Evolutionary conservation across 2,329 filamentous ascomycete genomes (phyloP), one percentile per base, ranked within the genome.

Genomic region (Cladorrhinum sp.): DNA sequence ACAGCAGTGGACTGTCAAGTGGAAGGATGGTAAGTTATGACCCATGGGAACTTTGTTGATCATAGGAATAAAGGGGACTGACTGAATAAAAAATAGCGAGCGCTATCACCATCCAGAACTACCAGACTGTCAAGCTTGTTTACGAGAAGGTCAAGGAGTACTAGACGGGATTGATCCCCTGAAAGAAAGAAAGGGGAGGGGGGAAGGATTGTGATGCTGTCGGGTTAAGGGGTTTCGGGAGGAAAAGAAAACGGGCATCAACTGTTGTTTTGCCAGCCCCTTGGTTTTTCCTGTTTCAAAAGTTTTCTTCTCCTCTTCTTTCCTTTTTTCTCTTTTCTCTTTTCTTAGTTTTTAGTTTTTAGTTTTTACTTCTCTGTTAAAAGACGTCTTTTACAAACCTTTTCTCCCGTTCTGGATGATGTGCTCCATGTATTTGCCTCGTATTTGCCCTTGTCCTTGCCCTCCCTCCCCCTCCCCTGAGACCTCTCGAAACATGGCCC

Each of bases 21-120:
- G 75, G 74, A 73, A 73, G 48, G 72, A 73, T 63, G 72, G 75
- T 75, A 59, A 66, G 75, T 69, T 39, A n/a, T n/a, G n/a, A n/a
- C n/a, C n/a, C n/a, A n/a, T n/a, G n/a, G n/a, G n/a, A n/a, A n/a
- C n/a, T n/a, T n/a, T n/a, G n/a, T n/a, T n/a, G n/a, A n/a, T n/a
- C n/a, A n/a, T n/a, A n/a, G n/a, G n/a, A n/a, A n/a, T n/a, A n/a
- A n/a, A 16, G 28, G 16, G 18, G 52, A 48, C 30, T 59, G 57
- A 57, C 18, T 12, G 24, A 7, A 21, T 48, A 48, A 28, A 23
- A 24, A 26, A 28, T 52, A 65, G 66, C 46, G 12, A 39, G 72
- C 67, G 73, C 58, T 60, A 62, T 71, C 30, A 69, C 72, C 54
- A 72, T 69, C 5, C 60, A 68, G 28, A 67, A 71, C 59, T 76